phyloP scores from a whole-genome alignment of 2,329 filamentous ascomycete genomes.

The Botrytis hyacinthi region DNA sequence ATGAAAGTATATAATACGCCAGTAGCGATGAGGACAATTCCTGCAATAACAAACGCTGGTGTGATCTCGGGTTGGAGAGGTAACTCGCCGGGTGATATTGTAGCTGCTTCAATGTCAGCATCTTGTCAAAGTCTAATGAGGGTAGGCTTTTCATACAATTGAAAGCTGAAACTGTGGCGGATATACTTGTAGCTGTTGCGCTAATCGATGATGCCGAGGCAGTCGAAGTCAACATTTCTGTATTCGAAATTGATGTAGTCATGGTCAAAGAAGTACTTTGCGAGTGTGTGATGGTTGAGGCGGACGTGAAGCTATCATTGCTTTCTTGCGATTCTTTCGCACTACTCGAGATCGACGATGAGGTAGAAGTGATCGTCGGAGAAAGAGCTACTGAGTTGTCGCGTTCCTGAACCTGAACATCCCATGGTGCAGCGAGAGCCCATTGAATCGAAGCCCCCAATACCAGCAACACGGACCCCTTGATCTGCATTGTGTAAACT shows the following conservation, averaged over 20 bases:
- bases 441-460: slow-evolving; percentile 32
- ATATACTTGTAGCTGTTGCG: not conserved
- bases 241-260: slow-evolving; percentile 2
- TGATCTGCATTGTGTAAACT: slow-evolving; percentile 28
- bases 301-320: not conserved
- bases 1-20: slow-evolving; percentile 72
- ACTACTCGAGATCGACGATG: slow-evolving; percentile 19
- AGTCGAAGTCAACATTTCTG: slow-evolving; percentile 7
- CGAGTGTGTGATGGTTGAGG: not conserved
- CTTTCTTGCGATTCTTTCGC: not conserved
- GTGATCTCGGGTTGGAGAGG: slow-evolving; percentile 75
- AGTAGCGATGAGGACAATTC: slow-evolving; percentile 69
- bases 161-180: not conserved
- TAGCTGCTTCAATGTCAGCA: slow-evolving; percentile 28
- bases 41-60: slow-evolving; percentile 76
- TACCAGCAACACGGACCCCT: slow-evolving; percentile 27
- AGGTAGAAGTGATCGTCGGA: slow-evolving; percentile 24
- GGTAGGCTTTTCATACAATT: slow-evolving; percentile 14
- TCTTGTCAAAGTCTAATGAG: not conserved
- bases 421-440: slow-evolving; percentile 28
- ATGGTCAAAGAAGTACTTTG: slow-evolving; percentile 4
- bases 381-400: slow-evolving; percentile 33
- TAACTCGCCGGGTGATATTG: slow-evolving; percentile 49
- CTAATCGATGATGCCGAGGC: not conserved
- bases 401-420: slow-evolving; percentile 28